Base-by-base conservation (phyloP, 2,329 filamentous ascomycete species). In the Xylaria sp. region DNA sequence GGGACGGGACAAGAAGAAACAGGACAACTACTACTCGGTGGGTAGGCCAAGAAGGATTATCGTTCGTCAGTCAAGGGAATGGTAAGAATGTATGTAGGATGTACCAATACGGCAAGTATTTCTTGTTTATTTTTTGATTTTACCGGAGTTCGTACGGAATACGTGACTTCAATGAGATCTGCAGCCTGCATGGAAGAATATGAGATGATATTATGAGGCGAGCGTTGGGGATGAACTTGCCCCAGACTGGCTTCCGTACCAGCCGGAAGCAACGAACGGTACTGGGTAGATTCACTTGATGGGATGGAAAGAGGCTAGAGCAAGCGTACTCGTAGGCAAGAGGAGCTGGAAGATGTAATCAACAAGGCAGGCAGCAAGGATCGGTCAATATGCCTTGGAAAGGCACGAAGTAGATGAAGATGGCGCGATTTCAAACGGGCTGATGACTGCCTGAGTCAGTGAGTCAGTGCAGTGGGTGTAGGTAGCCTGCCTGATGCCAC, bases 161-260 rank as follows among this genome's bases (percentile, higher is more conserved):
- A 47, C 18, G 46, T 18, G 42, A 42, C 37, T 52, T 39, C 16
- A 16, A 16, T 16, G 42, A 51, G 56, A 53, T 35, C 23, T 60
- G 58, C 59, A 39, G 39, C 34, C 19, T 47, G 42, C 54, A 59
- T 55, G 54, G 47, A 50, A 19, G 19, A 48, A 44, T 48, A 30
- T 37, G 57, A 55, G 48, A 19, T 30, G 49, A 50, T n/a, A 55
- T 42, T 42, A 42, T 8, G 35, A 23, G 49, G 18, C 11, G 30
- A n/a, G 6, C 23, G 23, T 34, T 30, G 23, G 48, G 11, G 16
- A 30, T 9, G 23, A 19, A 51, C 48, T 50, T 50, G 30, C 34
- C 23, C 23, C 13, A 34, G 23, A 8, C 2, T 30, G 48, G 19
- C 23, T 23, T 16, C 49, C 49, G 23, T 30, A 9, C 49, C 49